Base-by-base conservation (phyloP, 306 rosid species). In the Luffa aegyptiaca region DNA sequence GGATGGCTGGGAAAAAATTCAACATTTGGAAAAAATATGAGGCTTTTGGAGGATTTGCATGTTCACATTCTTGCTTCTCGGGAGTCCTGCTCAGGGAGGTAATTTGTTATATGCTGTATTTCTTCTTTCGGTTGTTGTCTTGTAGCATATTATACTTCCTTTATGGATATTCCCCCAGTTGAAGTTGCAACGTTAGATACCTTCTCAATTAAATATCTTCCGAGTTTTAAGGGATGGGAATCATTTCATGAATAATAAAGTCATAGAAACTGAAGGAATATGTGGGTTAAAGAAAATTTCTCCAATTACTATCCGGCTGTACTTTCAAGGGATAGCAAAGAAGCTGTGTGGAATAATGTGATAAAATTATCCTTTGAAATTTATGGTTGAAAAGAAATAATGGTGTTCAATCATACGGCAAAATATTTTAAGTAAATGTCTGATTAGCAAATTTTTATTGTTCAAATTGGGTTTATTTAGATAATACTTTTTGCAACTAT, bases 1-100 rank as follows among this genome's bases (percentile, higher is more conserved):
- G 97, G 97, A 21, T 95, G 99, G 99, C 83, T 95, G 45, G 97
- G 99, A 76, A 95, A 93, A 85, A 95, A 95, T 88, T 95, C 99
- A 16, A 91, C 99, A 41, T 81, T 17, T 74, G 90, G 97, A 17
- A 95, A 95, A 87, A 89, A 93, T 85, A 36, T 69, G 74, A 89
- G 97, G 86, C 97, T 95, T 81, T 76, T 95, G 89, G 99, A 95
- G 63, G 99, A 95, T 83, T 80, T 95, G 75, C 99, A 91, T 65
- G 87, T 93, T 73, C 97, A 90, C 88, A 70, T 95, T 85, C 97
- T 95, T 84, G 93, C 97, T 80, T 93, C 99, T 81, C 94, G 94
- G 42, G 96, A 87, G 85, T 88, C 96, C 82, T 84, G 91, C 82
- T 86, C 92, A 0, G 94, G 90, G 77, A 93, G 98, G 98, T 92